Conservation (phyloP, 306 rosid species). For the Medicago truncatula region MtrunA17r5.0-ANR NC_053042.1:22526001-22526500, state of each 20-base stretch:
- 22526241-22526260: slow-evolving; percentile 24
- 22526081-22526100: slow-evolving; percentile 12
- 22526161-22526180: slow-evolving; percentile 34
- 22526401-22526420: slow-evolving; percentile 13
- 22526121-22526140: slow-evolving; percentile 6
- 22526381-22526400: slow-evolving; percentile 52
- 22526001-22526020: slow-evolving; percentile 17
- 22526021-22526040: slow-evolving; percentile 20
- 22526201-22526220: neutral
- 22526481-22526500: neutral
- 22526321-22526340: slow-evolving; percentile 92
- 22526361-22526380: slow-evolving; percentile 99
- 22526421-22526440: slow-evolving; percentile 5
- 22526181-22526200: slow-evolving; percentile 27
- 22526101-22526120: slow-evolving; percentile 1
- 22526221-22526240: slow-evolving; percentile 17
- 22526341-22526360: slow-evolving; percentile 98
- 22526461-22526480: slow-evolving; percentile 28
- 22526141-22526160: slow-evolving; percentile 14
- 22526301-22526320: slow-evolving; percentile 93
- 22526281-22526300: slow-evolving; percentile 80
- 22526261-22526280: slow-evolving; percentile 78
- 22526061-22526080: neutral
- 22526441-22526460: slow-evolving; percentile 25
- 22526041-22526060: slow-evolving; percentile 3